phyloP scores from a whole-genome alignment of 345 rosid genomes.

The Citropsis articulata region DNA sequence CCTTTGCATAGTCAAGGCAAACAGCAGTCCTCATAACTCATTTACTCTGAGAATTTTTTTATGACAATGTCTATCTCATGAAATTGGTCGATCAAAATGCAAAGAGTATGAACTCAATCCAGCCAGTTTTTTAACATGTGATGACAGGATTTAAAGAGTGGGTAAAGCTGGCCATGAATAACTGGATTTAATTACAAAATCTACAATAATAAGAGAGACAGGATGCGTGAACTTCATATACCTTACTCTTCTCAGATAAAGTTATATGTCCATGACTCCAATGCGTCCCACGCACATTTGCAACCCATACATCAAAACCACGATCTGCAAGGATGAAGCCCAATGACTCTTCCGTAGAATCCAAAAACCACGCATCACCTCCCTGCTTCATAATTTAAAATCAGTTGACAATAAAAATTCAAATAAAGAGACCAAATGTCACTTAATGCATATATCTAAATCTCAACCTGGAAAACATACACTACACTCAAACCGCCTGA shows the following conservation, averaged over 20 bases:
- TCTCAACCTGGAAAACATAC: neutral
- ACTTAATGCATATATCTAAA: neutral
- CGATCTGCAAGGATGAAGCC: constrained; percentile 89
- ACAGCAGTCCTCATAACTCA: neutral
- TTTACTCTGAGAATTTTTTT: neutral
- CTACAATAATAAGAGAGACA: neutral
- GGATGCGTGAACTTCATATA: constrained; percentile 19
- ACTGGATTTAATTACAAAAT: neutral
- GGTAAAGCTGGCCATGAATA: constrained; percentile 5
- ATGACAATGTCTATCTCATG: neutral
- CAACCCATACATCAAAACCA: constrained; percentile 94
- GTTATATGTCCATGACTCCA: constrained; percentile 82
- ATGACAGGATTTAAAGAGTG: neutral
- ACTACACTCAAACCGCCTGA: neutral
- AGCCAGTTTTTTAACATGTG: neutral
- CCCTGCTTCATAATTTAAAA: constrained; percentile 35
- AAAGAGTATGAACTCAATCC: neutral
- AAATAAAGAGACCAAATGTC: constrained; percentile 1
- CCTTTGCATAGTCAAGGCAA: neutral
- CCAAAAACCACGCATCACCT: constrained; percentile 88
- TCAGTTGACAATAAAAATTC: constrained; percentile 5
- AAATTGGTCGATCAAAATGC: neutral
- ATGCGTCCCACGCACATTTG: constrained; percentile 87
- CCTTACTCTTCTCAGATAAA: constrained; percentile 69
- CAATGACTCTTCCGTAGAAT: constrained; percentile 58